Evolutionary conservation across 176 grass and related monocot genomes (phyloP).

Genomic region (Olyra latifolia): DNA sequence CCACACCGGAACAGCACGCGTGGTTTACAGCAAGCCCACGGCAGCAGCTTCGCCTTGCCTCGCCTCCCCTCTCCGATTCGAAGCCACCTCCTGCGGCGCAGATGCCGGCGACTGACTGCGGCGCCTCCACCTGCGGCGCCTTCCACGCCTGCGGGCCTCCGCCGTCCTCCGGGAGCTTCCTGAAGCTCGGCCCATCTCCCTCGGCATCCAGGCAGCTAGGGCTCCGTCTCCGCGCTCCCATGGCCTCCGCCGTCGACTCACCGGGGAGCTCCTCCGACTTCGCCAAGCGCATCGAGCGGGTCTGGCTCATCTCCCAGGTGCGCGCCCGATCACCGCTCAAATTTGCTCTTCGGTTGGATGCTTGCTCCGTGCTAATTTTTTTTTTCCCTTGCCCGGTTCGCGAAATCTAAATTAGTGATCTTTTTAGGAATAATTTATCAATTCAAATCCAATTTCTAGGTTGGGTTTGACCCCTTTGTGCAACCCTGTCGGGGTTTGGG

Average conservation of each 20-base stretch:
- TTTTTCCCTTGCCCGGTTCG: neutral
- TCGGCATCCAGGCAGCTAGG: neutral
- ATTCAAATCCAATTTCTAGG: neutral
- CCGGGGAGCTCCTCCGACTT: constrained; percentile 65
- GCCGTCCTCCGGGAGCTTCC: constrained; percentile 21
- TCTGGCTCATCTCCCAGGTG: constrained; percentile 95
- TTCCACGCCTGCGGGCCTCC: neutral
- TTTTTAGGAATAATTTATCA: neutral
- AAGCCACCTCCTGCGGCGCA: neutral
- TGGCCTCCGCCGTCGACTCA: constrained; percentile 65
- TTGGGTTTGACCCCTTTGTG: neutral
- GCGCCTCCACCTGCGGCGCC: constrained; percentile 14
- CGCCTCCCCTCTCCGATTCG: neutral
- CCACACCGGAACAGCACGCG: neutral
- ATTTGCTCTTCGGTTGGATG: neutral
- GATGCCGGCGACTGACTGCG: constrained; percentile 47
- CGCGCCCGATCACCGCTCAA: neutral
- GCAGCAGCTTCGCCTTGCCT: neutral
- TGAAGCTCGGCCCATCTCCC: neutral
- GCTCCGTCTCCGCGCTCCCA: constrained; percentile 32
- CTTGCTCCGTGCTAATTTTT: neutral
- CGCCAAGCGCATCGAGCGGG: constrained; percentile 73
- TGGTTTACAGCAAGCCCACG: constrained; percentile 25
- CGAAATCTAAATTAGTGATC: neutral
- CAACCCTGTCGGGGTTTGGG: neutral